Evolutionary conservation across 441 rosid species (phyloP), one percentile per base, ranked within the genome.

Genomic region (Gossypium davidsonii): DNA sequence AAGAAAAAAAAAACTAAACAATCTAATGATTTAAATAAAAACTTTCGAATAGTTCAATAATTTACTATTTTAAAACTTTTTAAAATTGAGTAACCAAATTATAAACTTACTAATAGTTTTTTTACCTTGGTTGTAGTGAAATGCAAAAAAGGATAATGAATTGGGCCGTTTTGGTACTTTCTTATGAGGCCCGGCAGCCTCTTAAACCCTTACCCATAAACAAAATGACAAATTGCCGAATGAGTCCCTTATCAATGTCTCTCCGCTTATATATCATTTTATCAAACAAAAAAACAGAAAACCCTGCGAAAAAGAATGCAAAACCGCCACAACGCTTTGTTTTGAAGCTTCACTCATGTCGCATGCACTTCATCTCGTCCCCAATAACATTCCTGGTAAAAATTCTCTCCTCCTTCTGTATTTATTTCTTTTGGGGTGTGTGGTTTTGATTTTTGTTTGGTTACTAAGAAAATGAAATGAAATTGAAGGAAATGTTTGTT

Each of bases 331-430:
- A 28, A 12, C 12, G 11, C 59, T 37, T 28, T 62, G 53, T 49
- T 26, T 67, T 67, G 65, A 39, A 46, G 25, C 69, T 48, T 49
- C 61, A 26, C 75, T 74, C 73, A 89, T 85, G 91, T 77, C 85
- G 70, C 84, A 78, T 71, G 71, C 86, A 25, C 73, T 78, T 55
- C 79, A 79, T 81, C 76, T 81, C 67, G 25, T 71, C 20, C 61
- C 84, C 42, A 77, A 77, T 15, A 81, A 53, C 62, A 25, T 82
- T 23, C 73, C 84, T 44, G 93, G 91, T 85, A 74, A 59, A n/a
- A 7, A n/a, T 26, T 55, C 37, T 60, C 3, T 21, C 23, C 14
- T n/a, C 2, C n/a, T 63, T 7, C n/a, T 28, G 2, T 3, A 7
- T 37, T 37, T 37, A 37, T 37, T 37, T 7, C 10, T 31, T 12